These are phyloP conservation scores for Thermomyces lanuginosus DNA, from an alignment of 2,329 filamentous ascomycete species.

Conservation along the genomic window DNA sequence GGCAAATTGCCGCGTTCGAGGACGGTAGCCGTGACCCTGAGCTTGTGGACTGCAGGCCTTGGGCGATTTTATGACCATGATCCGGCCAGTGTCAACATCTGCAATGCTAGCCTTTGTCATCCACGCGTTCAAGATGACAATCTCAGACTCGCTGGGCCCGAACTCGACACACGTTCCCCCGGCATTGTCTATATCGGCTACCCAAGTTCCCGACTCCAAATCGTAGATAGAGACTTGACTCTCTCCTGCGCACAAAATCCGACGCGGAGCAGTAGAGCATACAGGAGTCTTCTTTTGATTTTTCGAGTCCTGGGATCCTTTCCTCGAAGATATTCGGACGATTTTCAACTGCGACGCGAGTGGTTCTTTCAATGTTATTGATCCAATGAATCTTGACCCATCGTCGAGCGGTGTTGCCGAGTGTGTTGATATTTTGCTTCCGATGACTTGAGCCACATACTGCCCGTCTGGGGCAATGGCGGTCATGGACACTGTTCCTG, in stretches of 20 bases:
- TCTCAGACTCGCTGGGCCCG: slow-evolving; percentile 19
- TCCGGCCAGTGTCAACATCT: slow-evolving; percentile 19
- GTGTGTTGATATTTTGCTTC: slow-evolving; percentile 19
- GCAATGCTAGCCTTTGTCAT: slow-evolving; percentile 24
- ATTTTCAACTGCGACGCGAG: slow-evolving; percentile 11
- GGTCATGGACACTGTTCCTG: no score
- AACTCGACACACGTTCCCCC: slow-evolving; percentile 24
- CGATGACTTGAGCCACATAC: slow-evolving; percentile 6
- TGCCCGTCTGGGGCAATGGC: slow-evolving; percentile 10
- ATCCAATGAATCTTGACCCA: slow-evolving; percentile 16
- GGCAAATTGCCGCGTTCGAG: slow-evolving; percentile 24
- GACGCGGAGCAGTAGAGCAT: slow-evolving; percentile 11
- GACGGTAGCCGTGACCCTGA: slow-evolving; percentile 22
- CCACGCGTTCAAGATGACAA: slow-evolving; percentile 25
- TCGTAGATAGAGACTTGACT: slow-evolving; percentile 22
- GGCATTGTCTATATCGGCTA: slow-evolving; percentile 26
- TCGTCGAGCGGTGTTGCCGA: slow-evolving; percentile 14
- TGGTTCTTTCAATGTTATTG: slow-evolving; percentile 18
- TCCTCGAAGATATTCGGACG: slow-evolving; percentile 15
- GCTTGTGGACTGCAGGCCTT: slow-evolving; percentile 20
- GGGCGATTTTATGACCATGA: slow-evolving; percentile 23
- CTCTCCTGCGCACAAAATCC: slow-evolving; percentile 20
- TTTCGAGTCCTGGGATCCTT: slow-evolving; percentile 1
- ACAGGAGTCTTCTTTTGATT: slow-evolving; percentile 2
- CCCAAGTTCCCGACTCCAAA: slow-evolving; percentile 18